These are phyloP conservation scores for Ceratobasidium sp. DNA, from an alignment of 1,284 basidiomycete genomes.

Conservation along the genomic window DNA sequence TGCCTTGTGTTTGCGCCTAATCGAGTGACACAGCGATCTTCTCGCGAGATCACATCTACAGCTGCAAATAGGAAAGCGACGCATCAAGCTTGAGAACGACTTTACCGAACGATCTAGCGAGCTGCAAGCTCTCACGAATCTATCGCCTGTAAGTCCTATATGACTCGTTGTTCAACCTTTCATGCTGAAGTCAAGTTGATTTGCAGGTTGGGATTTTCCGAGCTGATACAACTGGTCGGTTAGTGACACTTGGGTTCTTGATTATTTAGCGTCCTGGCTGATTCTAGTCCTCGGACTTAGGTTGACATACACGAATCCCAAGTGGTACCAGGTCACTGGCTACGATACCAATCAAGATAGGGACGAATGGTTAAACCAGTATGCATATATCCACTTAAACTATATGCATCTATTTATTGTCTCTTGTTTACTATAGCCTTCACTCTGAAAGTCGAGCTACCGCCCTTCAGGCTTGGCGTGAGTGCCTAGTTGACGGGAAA, in stretches of 20 bases:
- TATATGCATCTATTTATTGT: neutral
- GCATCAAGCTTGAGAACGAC: slow-evolving; percentile 54
- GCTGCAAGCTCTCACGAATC: slow-evolving; percentile 49
- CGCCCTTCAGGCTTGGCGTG: too few relatives aligned
- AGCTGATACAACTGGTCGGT: slow-evolving; percentile 23
- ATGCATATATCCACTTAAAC: neutral
- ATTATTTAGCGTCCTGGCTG: neutral
- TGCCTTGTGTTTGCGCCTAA: too few relatives aligned
- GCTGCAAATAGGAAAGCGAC: slow-evolving; percentile 54
- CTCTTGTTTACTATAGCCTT: neutral
- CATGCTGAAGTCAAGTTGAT: neutral
- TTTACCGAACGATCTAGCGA: slow-evolving; percentile 57
- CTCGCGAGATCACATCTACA: slow-evolving; percentile 58
- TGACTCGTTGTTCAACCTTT: neutral
- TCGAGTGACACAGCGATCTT: slow-evolving; percentile 54
- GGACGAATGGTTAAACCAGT: slow-evolving; percentile 37
- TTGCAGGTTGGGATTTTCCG: slow-evolving; percentile 40
- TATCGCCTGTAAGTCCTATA: slow-evolving; percentile 44
- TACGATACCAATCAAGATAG: neutral
- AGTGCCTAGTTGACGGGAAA: too few relatives aligned
- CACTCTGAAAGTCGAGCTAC: neutral
- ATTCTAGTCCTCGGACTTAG: slow-evolving; percentile 7
- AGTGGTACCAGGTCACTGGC: slow-evolving; percentile 37
- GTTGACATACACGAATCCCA: slow-evolving; percentile 10
- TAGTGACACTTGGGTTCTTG: neutral